A percentile compares a stretch with the other conserved stretches of the same genome.
phyloP scores from a whole-genome alignment of 352 stramenopile genomes.

The Globisporangium solare region DNA sequence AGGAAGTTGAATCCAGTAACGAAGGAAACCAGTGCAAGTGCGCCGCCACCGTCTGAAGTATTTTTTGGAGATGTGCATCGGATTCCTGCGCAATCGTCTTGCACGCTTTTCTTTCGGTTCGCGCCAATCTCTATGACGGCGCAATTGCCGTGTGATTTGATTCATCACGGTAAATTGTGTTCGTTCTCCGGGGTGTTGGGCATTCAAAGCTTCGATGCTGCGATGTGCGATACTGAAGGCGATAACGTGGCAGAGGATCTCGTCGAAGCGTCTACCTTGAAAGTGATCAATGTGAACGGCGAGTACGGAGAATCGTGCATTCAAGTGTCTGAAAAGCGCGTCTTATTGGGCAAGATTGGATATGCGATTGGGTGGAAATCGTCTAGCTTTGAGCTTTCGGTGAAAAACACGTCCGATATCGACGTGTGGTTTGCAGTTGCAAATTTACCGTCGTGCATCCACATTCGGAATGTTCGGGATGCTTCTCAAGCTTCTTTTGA shows the following conservation, averaged over 20 bases:
- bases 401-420: conserved; percentile 73
- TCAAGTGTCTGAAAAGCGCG: conserved; percentile 36
- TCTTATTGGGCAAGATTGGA: conserved; percentile 79
- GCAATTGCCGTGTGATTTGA: conserved; percentile 37
- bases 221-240: conserved; percentile 2
- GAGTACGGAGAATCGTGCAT: conserved; percentile 63
- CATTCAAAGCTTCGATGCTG: conserved; percentile 61
- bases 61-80: conserved; percentile 48
- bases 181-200: conserved; percentile 60
- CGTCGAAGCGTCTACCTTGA: conserved; percentile 59
- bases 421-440: conserved; percentile 50
- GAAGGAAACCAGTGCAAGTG: conserved; percentile 3
- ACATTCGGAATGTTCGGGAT: conserved; percentile 33
- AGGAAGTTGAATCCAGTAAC: conserved; percentile 16
- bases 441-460: conserved; percentile 52
- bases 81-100: conserved; percentile 44
- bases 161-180: conserved; percentile 60
- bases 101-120: conserved; percentile 62
- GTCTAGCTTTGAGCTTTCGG: conserved; percentile 52
- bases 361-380: conserved; percentile 76
- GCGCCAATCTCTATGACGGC: conserved; percentile 54
- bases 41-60: conserved; percentile 17
- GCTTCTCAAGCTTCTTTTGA: conserved; percentile 25
- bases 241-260: conserved; percentile 8
- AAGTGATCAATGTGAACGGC: conserved; percentile 51